These are phyloP conservation scores for Alternaria rosae DNA, from an alignment of 2,329 filamentous ascomycete species.

Conservation along the genomic window DNA sequence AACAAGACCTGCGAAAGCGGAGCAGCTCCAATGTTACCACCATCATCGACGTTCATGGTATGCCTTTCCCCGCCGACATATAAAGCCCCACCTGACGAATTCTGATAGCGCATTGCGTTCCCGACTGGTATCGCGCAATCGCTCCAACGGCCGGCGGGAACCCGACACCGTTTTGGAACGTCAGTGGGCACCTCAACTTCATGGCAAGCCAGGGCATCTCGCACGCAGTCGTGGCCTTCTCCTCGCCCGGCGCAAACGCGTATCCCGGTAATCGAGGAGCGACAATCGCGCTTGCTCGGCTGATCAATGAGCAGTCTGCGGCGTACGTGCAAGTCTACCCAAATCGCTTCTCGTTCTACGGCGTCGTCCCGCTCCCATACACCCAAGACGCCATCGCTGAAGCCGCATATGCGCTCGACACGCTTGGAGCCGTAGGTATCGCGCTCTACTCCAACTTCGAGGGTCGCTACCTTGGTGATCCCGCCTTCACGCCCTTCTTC, in stretches of 20 bases:
- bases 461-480: constrained; percentile 7
- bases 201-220: constrained; percentile 12
- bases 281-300: constrained; percentile 8
- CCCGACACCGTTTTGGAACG: constrained; percentile 11
- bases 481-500: constrained; percentile 11
- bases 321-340: constrained; percentile 2
- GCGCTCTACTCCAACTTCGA: constrained; percentile 18
- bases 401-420: constrained; percentile 4
- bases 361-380: constrained; percentile 15
- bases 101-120: constrained; percentile 11
- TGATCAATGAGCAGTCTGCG: constrained; percentile 16
- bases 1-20: not conserved
- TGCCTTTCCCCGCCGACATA: fast-evolving
- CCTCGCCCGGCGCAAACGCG: constrained; percentile 9
- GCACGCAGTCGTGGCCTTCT: constrained; percentile 2
- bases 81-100: not conserved
- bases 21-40: not conserved
- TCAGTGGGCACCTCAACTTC: constrained; percentile 7
- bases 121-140: constrained; percentile 11
- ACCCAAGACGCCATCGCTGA: not conserved
- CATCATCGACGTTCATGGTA: constrained; percentile 8
- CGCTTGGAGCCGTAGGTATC: constrained; percentile 5
- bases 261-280: constrained; percentile 3
- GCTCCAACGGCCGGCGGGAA: constrained; percentile 9
- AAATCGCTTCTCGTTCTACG: constrained; percentile 16